Conservation (phyloP, 169 alveolate species). For the Plasmodium falciparum region DNA sequence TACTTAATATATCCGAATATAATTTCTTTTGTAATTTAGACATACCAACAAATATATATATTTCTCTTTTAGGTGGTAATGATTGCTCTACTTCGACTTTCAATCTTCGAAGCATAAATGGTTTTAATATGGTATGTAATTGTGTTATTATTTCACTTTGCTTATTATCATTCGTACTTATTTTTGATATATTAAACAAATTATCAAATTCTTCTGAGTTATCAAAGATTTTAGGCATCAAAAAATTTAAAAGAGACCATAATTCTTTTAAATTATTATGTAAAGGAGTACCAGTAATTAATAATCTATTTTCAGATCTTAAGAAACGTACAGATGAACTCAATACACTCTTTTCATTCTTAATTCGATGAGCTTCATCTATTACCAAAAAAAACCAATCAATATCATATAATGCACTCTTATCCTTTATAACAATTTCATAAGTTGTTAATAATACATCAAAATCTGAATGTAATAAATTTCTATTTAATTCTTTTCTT, state of each 20-base stretch:
- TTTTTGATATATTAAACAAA: conserved; percentile 91
- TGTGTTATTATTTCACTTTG: conserved; percentile 89
- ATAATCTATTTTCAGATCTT: conserved; percentile 94
- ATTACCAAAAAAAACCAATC: conserved; percentile 97
- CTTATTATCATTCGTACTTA: conserved; percentile 77
- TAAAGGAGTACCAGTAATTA: conserved; percentile 99
- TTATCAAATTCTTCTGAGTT: conserved; percentile 97
- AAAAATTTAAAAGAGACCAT: conserved; percentile 98
- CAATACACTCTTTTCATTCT: conserved; percentile 96
- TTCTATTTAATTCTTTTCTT: conserved; percentile 84
- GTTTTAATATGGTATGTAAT: conserved; percentile 96
- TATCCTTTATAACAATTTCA: conserved; percentile 94
- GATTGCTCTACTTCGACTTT: conserved; percentile 98
- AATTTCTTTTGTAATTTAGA: conserved; percentile 95
- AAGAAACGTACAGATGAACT: conserved; percentile 91
- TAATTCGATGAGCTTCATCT: conserved; percentile 99
- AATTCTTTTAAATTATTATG: conserved; percentile 98
- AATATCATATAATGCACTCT: conserved; percentile 92
- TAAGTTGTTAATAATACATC: conserved; percentile 97
- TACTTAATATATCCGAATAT: conserved; percentile 92
- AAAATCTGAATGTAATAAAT: conserved; percentile 85
- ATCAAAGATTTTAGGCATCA: conserved; percentile 97
- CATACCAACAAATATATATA: conserved; percentile 91
- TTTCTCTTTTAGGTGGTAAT: conserved; percentile 96
- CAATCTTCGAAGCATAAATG: conserved; percentile 98